Evolutionary conservation across 495 filamentous ascomycete genomes (phyloP), one percentile per base, ranked within the genome.

Genomic region (Amorphotheca resinae): DNA sequence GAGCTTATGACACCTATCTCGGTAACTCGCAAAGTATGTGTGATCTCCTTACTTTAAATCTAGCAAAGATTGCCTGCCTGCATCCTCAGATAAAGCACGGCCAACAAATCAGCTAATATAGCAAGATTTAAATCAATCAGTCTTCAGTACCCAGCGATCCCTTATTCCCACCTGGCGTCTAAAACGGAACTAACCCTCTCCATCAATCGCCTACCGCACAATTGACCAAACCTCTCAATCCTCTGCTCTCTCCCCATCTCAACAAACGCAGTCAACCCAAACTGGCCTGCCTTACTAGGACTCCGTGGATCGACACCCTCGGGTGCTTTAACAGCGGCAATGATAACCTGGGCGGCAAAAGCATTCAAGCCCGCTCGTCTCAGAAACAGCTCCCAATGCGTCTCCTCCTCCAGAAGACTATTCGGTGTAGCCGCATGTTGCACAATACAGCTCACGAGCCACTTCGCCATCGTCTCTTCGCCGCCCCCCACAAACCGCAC

Each of bases 311-410:
- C 38, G 1, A 52, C 49, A 3, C 49, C 51, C 22, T 44, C 25
- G 5, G 63, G 62, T 1, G 55, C 51, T 46, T 68, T 73, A 9
- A 80, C 45, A 31, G 56, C 58, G 11, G 63, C 63, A 17, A 89
- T 61, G 0, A 89, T 61, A 12, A 66, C 70, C 53, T 89, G 84
- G 16, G 87, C 85, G 1, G 82, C 87, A 57, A 73, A 91, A 3
- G 79, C 74, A 63, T 93, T 93, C 61, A 91, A 59, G 2, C 87
- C 87, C 9, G 70, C 70, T n/a, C 66, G 57, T 17, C 84, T 69
- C 12, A 93, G 63, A 51, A 85, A 87, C 9, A 77, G 22, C 59
- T 93, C 87, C 79, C 81, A 86, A 21, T 60, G 53, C n/a, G 74
- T 75, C 51, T 84, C 77, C 2, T 68, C 64, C 9, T 65, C 55